phyloP scores from a whole-genome alignment of 2,329 filamentous ascomycete genomes.

The Pseudogymnoascus sp. region DNA sequence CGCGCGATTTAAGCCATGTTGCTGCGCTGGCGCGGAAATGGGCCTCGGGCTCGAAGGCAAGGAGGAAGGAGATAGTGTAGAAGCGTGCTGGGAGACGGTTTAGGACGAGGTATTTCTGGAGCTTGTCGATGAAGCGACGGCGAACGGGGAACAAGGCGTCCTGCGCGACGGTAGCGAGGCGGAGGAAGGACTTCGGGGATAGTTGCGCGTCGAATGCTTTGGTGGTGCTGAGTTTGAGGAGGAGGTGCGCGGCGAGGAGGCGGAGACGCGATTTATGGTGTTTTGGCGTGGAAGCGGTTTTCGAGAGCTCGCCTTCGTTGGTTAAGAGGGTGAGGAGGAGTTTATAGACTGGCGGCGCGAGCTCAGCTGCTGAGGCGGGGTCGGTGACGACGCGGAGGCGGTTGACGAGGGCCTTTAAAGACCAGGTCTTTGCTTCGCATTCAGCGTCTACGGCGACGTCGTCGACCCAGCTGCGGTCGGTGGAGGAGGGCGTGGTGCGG shows the following conservation, averaged over 20 bases:
- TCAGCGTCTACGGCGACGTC: constrained; percentile 67
- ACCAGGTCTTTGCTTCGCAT: constrained; percentile 72
- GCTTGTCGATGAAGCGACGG: constrained; percentile 66
- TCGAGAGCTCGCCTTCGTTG: constrained; percentile 70
- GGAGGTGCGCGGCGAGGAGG: constrained; percentile 68
- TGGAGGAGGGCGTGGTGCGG: constrained; percentile 49
- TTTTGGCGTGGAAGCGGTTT: constrained; percentile 63
- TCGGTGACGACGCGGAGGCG: constrained; percentile 57
- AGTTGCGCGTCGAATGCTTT: constrained; percentile 70
- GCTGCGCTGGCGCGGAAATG: constrained; percentile 65
- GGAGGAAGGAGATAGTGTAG: constrained; percentile 82
- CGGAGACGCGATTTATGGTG: constrained; percentile 75
- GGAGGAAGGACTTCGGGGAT: constrained; percentile 66
- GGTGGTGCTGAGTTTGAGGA: constrained; percentile 74
- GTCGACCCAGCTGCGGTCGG: constrained; percentile 57
- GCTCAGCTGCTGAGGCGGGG: constrained; percentile 43
- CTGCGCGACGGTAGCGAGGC: constrained; percentile 71
- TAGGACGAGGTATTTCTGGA: constrained; percentile 83
- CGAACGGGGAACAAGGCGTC: constrained; percentile 68
- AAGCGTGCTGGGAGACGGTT: constrained; percentile 64
- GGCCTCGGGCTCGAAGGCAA: constrained; percentile 78
- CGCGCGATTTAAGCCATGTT: constrained; percentile 83
- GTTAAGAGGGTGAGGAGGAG: constrained; percentile 69
- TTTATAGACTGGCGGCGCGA: constrained; percentile 63
- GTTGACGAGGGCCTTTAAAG: constrained; percentile 80